Conservation (phyloP, 2,329 filamentous ascomycete species). For the Geosmithia putterillii region DNA sequence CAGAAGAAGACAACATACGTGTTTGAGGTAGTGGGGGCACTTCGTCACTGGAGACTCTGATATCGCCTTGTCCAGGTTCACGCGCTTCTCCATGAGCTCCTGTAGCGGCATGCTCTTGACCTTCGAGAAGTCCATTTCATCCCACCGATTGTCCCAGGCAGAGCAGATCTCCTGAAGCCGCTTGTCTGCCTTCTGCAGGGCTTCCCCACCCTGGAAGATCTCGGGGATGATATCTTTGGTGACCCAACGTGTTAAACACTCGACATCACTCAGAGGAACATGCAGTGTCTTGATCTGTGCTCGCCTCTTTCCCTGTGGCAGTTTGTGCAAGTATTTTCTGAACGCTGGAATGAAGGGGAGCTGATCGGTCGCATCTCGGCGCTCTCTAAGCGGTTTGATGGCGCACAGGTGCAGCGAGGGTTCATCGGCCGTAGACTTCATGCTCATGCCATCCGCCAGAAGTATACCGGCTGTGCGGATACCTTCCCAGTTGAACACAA, state of each 20-base stretch:
- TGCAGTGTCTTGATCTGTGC: slow-evolving; percentile 56
- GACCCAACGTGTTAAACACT: slow-evolving; percentile 67
- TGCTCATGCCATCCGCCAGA: slow-evolving; percentile 60
- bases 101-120: slow-evolving; percentile 75
- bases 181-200: slow-evolving; percentile 44
- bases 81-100: slow-evolving; percentile 64
- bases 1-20: slow-evolving; percentile 45
- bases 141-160: slow-evolving; percentile 69
- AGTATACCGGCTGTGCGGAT: slow-evolving; percentile 73
- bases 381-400: slow-evolving; percentile 54
- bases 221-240: slow-evolving; percentile 47
- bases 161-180: slow-evolving; percentile 57
- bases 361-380: slow-evolving; percentile 70
- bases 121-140: slow-evolving; percentile 71
- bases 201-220: slow-evolving; percentile 41
- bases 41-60: slow-evolving; percentile 51
- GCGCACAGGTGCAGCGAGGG: slow-evolving; percentile 70
- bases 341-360: slow-evolving; percentile 71
- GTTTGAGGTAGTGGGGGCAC: slow-evolving; percentile 75
- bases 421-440: slow-evolving; percentile 39
- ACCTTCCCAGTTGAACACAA: slow-evolving; percentile 79
- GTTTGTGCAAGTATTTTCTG: slow-evolving; percentile 50
- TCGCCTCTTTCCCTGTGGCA: slow-evolving; percentile 55
- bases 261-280: slow-evolving; percentile 65
- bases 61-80: slow-evolving; percentile 49